Base-by-base conservation (phyloP, 129 eudicot species). In the Artemisia argyi region DNA sequence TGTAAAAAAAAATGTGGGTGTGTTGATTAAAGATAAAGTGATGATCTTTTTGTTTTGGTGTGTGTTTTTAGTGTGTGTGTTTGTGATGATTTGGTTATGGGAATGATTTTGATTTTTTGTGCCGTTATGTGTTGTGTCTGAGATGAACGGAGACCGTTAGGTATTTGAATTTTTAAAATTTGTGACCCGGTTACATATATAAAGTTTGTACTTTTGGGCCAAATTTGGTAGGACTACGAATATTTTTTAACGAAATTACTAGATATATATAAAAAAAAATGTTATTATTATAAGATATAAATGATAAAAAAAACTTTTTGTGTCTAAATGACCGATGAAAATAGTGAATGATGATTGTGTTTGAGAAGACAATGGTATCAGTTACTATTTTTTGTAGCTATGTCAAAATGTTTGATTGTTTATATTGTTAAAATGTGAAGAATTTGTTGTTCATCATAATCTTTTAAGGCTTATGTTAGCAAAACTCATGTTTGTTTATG, bases 61-160 rank as follows among this genome's bases (percentile, higher is more conserved):
- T 69, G 73, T 66, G 15, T 47, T 55, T 58, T 74, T 73, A 30
- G 75, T 71, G 55, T 11, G 55, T 11, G 75, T 39, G 67, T 22
- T 68, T 68, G 80, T 78, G 91, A 73, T 86, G 79, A 83, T 83
- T 84, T 84, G 81, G 85, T 78, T 83, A 35, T 15, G 72, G 76
- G 59, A 30, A 74, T 55, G 69, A 61, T 16, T 65, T 61, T 71
- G 51, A 71, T 72, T 39, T 39, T 35, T 69, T 49, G n/a, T 79
- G 76, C 65, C 76, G 76, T 70, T 77, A 73, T 72, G 83, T 72
- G 86, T 51, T 51, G 10, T 39, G 8, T 35, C 5, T 81, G 81
- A 52, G 68, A 52, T 71, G 17, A 28, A 69, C 65, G 68, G 55
- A 30, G 82, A 73, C 84, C 88, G 87, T 86, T 86, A 80, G 66